Conservation (phyloP, 2,329 filamentous ascomycete species). For the Teratosphaeria viscida region DNA sequence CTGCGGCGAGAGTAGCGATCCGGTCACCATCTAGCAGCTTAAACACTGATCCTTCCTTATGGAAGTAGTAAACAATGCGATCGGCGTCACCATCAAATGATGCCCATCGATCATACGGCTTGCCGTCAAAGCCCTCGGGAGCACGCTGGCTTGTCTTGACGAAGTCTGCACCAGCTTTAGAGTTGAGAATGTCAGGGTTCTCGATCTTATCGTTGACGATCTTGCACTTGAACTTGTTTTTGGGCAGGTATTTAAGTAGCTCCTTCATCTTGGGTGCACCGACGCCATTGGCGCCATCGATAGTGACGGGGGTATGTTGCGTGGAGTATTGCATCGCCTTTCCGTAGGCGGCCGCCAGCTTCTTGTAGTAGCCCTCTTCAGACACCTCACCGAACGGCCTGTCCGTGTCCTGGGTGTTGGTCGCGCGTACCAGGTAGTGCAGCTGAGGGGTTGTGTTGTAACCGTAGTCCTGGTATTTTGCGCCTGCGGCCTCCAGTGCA, state of each 20-base stretch:
- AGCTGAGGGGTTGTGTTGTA: conserved; percentile 94
- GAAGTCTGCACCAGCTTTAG: conserved; percentile 86
- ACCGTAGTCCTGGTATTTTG: conserved; percentile 74
- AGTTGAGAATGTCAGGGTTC: conserved; percentile 78
- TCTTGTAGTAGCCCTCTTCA: conserved; percentile 90
- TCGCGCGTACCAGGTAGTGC: conserved; percentile 88
- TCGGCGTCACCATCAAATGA: conserved; percentile 94
- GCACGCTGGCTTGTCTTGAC: conserved; percentile 95
- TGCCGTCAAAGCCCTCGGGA: conserved; percentile 70
- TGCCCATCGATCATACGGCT: conserved; percentile 67
- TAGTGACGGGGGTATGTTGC: conserved; percentile 62
- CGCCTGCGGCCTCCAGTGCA: conserved; percentile 64
- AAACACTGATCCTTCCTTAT: conserved; percentile 72
- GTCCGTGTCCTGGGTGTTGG: conserved; percentile 82
- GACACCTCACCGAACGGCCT: conserved; percentile 81
- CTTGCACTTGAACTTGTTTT: conserved; percentile 64
- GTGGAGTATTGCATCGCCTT: conserved; percentile 64
- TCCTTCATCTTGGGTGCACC: conserved; percentile 84
- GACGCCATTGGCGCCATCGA: conserved; percentile 95
- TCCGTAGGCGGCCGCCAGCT: conserved; percentile 75
- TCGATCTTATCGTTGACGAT: conserved; percentile 90
- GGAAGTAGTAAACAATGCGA: conserved; percentile 89
- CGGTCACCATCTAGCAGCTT: conserved; percentile 91
- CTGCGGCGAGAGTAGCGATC: conserved; percentile 86
- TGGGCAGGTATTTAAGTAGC: conserved; percentile 71